Base-by-base conservation (phyloP, 2,329 filamentous ascomycete species). In the Chaetothyriales sp. region DNA sequence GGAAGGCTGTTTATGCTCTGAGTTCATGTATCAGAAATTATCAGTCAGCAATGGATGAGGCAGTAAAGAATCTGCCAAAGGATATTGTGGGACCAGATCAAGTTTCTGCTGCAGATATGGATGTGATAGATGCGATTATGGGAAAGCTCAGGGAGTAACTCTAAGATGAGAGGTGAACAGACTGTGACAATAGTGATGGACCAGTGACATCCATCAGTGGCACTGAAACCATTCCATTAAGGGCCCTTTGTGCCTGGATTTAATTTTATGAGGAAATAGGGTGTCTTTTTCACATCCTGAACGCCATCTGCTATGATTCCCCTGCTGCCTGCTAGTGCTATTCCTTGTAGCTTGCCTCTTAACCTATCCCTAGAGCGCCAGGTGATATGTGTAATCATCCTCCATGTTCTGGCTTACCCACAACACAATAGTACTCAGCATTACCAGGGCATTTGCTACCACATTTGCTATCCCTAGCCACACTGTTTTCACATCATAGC, bases 1-100 rank as follows among this genome's bases (percentile, higher is more conserved):
- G 85, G 66, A 98, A 95, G 75, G 87, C 89, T 12, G 73, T 94
- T 26, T 89, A 88, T 62, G 92, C 90, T 10, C 75, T 98, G 46
- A 95, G 87, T 64, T 90, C 83, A 12, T 84, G 80, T 4, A 78
- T 86, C 50, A 77, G 92, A 64, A 98, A 98, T 67, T 94, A 86
- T 66, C 90, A 95, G 70, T 84, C 87, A 1, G 82, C 68, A 1
- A 67, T 82, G 59, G 75, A 82, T 59, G 73, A 74, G 56, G 64
- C 82, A 22, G 74, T 90, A 68, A 82, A 87, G 64, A 71, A 74
- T 20, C 72, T 88, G 54, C 78, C 81, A 1, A 73, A 75, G 36
- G 77, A 83, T 61, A 69, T 84, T 61, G 68, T 66, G 18, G 77
- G 78, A 60, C 66, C 68, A 5, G 72, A 74, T 26, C 80, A 79